phyloP scores from a whole-genome alignment of 2,329 filamentous ascomycete species.

The Cladophialophora immunda region DNA sequence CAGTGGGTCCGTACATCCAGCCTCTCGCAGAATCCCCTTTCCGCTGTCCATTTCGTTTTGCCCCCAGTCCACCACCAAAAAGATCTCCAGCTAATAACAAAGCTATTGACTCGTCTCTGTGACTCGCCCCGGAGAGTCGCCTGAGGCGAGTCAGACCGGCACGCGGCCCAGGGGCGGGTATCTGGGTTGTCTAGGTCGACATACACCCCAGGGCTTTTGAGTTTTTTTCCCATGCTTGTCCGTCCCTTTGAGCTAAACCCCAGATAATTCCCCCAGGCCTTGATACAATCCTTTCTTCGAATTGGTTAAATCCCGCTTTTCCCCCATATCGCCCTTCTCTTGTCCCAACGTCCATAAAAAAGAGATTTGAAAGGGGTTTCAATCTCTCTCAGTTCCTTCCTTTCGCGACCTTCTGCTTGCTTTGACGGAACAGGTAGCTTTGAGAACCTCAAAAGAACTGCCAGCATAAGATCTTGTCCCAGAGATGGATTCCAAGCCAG shows the following conservation, averaged over 20 bases:
- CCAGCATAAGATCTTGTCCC: too few species aligned
- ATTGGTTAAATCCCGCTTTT: neutral
- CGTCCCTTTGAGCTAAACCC: neutral
- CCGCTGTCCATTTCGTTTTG: neutral
- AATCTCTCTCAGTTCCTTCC: neutral
- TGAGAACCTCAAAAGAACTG: neutral
- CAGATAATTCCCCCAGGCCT: neutral
- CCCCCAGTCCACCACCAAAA: neutral
- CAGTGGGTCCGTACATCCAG: neutral
- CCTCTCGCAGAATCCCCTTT: neutral
- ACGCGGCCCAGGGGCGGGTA: neutral
- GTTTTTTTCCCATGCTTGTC: neutral
- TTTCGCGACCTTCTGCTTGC: neutral
- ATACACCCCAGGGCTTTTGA: neutral
- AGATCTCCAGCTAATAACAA: neutral
- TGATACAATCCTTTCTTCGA: neutral
- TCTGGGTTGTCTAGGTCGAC: neutral
- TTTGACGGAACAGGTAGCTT: neutral
- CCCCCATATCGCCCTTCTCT: neutral
- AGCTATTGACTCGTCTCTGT: slow-evolving; percentile 3
- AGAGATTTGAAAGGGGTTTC: neutral
- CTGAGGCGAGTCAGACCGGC: neutral
- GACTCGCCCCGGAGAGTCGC: neutral
- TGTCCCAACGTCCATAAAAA: neutral
- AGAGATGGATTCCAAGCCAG: neutral